These are phyloP conservation scores for Aspergillus hortae DNA, from an alignment of 2,329 filamentous ascomycete species.

Conservation along the genomic window DNA sequence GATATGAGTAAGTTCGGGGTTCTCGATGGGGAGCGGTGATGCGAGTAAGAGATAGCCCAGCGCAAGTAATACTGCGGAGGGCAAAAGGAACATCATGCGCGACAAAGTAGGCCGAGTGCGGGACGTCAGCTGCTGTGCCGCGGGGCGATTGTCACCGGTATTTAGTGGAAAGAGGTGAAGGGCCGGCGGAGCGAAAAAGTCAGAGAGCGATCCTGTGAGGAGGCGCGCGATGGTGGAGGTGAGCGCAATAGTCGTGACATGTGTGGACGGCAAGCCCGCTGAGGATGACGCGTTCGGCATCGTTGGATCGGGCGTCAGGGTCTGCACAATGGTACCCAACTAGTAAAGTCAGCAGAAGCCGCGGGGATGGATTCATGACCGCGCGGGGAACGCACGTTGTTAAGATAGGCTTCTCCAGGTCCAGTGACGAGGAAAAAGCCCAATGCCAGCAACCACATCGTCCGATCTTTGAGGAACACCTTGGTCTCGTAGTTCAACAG, in stretches of 20 bases:
- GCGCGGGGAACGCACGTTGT: slow-evolving; percentile 58
- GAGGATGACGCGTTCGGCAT: slow-evolving; percentile 41
- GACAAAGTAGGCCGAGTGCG: slow-evolving; percentile 58
- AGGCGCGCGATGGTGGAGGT: slow-evolving; percentile 88
- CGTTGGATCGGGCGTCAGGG: slow-evolving; percentile 66
- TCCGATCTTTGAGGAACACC: slow-evolving; percentile 78
- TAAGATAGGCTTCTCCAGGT: slow-evolving; percentile 96
- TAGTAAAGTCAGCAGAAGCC: slow-evolving; percentile 13
- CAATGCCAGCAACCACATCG: slow-evolving; percentile 91
- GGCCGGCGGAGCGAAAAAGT: slow-evolving; percentile 72
- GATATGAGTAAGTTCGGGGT: slow-evolving; percentile 77
- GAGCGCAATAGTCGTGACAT: slow-evolving; percentile 87
- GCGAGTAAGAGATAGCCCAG: slow-evolving; percentile 75
- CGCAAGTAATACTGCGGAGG: slow-evolving; percentile 70
- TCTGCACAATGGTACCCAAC: slow-evolving; percentile 87
- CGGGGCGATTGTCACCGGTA: slow-evolving; percentile 39
- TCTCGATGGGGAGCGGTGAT: slow-evolving; percentile 72
- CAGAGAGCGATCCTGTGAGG: slow-evolving; percentile 83
- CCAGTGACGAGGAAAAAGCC: slow-evolving; percentile 93
- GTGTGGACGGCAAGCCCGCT: slow-evolving; percentile 69
- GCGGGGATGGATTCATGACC: background rate
- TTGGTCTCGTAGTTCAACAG: slow-evolving; percentile 87
- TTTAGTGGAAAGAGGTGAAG: slow-evolving; percentile 56
- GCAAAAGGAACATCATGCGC: slow-evolving; percentile 73
- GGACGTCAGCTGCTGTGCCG: slow-evolving; percentile 24